A percentile compares a stretch with the other conserved stretches of the same genome.
These are phyloP conservation scores for Syzygium malaccense DNA, from an alignment of 441 rosid species.

Conservation along the genomic window DNA sequence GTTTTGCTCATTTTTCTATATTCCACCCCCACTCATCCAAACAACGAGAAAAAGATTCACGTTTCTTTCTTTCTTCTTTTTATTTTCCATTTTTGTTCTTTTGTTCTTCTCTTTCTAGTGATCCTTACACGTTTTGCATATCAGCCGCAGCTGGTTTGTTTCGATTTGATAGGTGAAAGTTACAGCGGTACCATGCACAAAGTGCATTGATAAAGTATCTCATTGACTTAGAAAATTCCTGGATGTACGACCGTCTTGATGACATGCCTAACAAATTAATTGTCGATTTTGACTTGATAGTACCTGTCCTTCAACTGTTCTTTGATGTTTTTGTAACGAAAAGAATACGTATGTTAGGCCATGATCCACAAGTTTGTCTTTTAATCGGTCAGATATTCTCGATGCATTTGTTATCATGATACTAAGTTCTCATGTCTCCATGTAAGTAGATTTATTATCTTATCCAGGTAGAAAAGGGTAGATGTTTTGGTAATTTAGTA, in stretches of 20 bases:
- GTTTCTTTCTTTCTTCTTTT: background rate
- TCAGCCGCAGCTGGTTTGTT: background rate
- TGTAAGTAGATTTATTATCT: background rate
- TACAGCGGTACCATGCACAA: background rate
- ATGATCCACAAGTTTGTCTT: background rate
- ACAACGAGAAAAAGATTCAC: background rate
- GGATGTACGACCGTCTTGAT: fast-evolving
- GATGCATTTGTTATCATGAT: background rate
- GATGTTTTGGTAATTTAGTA: background rate
- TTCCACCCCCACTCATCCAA: background rate
- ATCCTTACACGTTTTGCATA: background rate
- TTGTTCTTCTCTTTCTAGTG: background rate
- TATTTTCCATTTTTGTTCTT: background rate
- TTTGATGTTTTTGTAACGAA: background rate
- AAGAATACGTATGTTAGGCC: background rate
- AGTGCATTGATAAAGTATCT: background rate
- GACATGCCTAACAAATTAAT: background rate
- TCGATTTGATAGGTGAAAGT: background rate
- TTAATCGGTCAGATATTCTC: background rate
- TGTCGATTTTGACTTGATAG: background rate
- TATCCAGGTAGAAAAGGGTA: background rate
- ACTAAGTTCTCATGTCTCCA: background rate
- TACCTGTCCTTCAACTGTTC: background rate
- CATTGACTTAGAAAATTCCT: background rate
- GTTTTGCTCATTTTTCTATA: background rate